Conservation (phyloP, 2,329 filamentous ascomycete genomes). For the Ascochyta pisi region DNA sequence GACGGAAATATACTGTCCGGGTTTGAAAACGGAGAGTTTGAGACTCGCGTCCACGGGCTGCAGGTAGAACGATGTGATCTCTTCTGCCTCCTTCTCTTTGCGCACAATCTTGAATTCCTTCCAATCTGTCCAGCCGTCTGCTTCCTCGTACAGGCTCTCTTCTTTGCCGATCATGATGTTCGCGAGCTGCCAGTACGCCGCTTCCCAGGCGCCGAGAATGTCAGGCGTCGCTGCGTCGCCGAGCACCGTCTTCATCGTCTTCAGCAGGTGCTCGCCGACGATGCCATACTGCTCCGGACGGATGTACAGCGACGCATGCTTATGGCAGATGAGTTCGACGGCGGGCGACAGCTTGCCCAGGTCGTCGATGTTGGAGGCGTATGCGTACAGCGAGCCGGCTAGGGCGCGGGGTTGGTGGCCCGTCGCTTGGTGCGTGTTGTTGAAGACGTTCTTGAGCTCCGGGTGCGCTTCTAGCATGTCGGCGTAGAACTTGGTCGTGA, state of each 20-base stretch:
- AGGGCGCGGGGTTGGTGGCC: slow-evolving; percentile 74
- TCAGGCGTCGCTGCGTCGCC: slow-evolving; percentile 70
- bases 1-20: slow-evolving; percentile 76
- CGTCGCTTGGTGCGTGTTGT: slow-evolving; percentile 71
- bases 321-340: slow-evolving; percentile 75
- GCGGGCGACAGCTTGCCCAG: slow-evolving; percentile 64
- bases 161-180: slow-evolving; percentile 74
- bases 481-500: slow-evolving; percentile 75
- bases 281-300: slow-evolving; percentile 72
- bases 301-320: slow-evolving; percentile 75
- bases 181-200: slow-evolving; percentile 76
- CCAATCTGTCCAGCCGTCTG: slow-evolving; percentile 71
- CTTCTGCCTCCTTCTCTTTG: slow-evolving; percentile 70
- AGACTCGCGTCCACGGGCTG: slow-evolving; percentile 66
- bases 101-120: slow-evolving; percentile 69
- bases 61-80: slow-evolving; percentile 75
- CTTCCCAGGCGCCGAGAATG: slow-evolving; percentile 71
- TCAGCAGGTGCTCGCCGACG: slow-evolving; percentile 72
- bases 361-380: slow-evolving; percentile 75
- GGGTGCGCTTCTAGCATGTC: slow-evolving; percentile 71
- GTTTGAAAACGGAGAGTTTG: slow-evolving; percentile 68
- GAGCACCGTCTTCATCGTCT: slow-evolving; percentile 71
- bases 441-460: slow-evolving; percentile 74
- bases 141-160: slow-evolving; percentile 66
- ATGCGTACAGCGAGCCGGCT: slow-evolving; percentile 72